Evolutionary conservation across 768 basidiomycete genomes (phyloP), one percentile per base, ranked within the genome.

Genomic region (Russula earlei): DNA sequence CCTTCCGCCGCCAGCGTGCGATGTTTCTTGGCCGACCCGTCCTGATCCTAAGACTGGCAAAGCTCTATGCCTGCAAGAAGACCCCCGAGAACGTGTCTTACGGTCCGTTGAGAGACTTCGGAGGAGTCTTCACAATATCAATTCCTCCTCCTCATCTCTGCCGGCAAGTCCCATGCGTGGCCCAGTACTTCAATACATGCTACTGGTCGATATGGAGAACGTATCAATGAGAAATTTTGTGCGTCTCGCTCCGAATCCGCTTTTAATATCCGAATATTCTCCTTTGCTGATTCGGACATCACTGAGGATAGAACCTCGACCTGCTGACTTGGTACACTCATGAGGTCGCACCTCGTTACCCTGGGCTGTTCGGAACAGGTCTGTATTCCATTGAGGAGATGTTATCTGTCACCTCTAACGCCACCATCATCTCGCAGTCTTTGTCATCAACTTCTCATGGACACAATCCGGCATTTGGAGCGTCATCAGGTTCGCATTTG

Each of bases 341-440:
- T 57, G 84, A 89, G 61, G 73, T 84, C 29, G 73, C 83, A 41
- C 85, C 85, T 36, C 77, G 78, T 49, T 88, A 81, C 70, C 84
- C 87, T 49, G 87, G 86, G 52, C 79, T 89, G 80, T 70, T 89
- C 29, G 85, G 80, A 34, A 85, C 83, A 67, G 83, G 86, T 83
- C 66, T 62, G 72, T 64, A 4, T 41, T 55, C n/a, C 40, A 37
- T 40, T 47, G 46, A 37, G 43, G 22, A 36, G 14, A 38, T 31
- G 38, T 44, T 60, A 54, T 61, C 47, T 52, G 57, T 60, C 55
- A 52, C 48, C 55, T 42, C 59, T 44, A 47, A 43, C 49, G 40
- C 46, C 46, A 44, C 57, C 38, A n/a, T 52, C 46, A 59, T 45
- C 33, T 22, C 12, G 29, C 63, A 85, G 87, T 82, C 7, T 83